A percentile compares a stretch with the other conserved stretches of the same genome.
phyloP scores from a whole-genome alignment of 257 asterid genomes.

The Apocynum venetum region DNA sequence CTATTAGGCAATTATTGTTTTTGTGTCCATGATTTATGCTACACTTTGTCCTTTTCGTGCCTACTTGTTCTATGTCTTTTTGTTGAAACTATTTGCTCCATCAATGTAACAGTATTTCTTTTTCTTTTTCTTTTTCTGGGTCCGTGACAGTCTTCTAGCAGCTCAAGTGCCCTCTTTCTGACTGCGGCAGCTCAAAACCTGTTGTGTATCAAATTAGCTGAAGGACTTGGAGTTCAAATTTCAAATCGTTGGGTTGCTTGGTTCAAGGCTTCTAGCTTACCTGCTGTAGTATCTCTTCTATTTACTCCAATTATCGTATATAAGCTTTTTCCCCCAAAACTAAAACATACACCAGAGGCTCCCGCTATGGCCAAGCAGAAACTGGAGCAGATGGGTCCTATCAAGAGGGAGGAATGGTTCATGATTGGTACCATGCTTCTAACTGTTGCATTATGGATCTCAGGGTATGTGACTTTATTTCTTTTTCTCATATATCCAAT shows the following conservation, averaged over 20 bases:
- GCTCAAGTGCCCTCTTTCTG: conserved; percentile 73
- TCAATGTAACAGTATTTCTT: not conserved
- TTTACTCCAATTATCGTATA: conserved; percentile 57
- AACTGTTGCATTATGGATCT: conserved; percentile 62
- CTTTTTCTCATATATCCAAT: not conserved
- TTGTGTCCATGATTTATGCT: no score
- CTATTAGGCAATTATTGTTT: no score
- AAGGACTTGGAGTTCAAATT: conserved; percentile 58
- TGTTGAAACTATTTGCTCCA: not conserved
- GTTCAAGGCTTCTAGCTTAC: conserved; percentile 55
- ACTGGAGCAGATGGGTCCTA: conserved; percentile 63
- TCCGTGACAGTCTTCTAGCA: conserved; percentile 47
- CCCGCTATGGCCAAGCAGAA: conserved; percentile 57
- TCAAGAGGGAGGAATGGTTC: conserved; percentile 73
- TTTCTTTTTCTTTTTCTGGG: conserved; percentile 7
- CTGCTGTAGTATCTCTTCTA: conserved; percentile 42
- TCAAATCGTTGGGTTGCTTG: conserved; percentile 69
- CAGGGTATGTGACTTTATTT: conserved; percentile 41
- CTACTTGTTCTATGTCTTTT: not conserved
- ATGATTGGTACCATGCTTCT: conserved; percentile 63
- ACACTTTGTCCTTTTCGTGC: no score
- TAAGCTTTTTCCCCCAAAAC: conserved; percentile 62
- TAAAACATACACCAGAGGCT: conserved; percentile 74
- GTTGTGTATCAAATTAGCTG: conserved; percentile 68
- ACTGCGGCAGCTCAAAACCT: conserved; percentile 87